Evolutionary conservation across 768 basidiomycete genomes (phyloP), one percentile per base, ranked within the genome.

Genomic region (Termitomyces sp.): DNA sequence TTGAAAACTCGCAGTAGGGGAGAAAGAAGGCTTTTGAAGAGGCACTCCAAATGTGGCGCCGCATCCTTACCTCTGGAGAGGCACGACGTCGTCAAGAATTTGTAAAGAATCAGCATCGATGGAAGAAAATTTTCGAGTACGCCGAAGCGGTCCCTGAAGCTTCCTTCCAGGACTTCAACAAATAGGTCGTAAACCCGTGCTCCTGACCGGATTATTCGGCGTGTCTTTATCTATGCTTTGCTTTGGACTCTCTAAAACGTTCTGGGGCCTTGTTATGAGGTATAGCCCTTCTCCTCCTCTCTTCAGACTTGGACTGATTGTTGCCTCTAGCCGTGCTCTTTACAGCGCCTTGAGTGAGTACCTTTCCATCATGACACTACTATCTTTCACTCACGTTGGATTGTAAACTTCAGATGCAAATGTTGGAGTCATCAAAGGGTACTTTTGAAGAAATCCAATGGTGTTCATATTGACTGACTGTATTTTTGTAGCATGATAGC

Each of bases 101-200:
- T n/a, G n/a, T n/a, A n/a, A n/a, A n/a, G n/a, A n/a, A n/a, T n/a
- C n/a, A n/a, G n/a, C n/a, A n/a, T n/a, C n/a, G n/a, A n/a, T n/a
- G n/a, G n/a, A n/a, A n/a, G n/a, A n/a, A n/a, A n/a, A n/a, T n/a
- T n/a, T n/a, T n/a, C n/a, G n/a, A n/a, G n/a, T n/a, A n/a, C n/a
- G n/a, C n/a, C n/a, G n/a, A n/a, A n/a, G n/a, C n/a, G n/a, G n/a
- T n/a, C n/a, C n/a, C n/a, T n/a, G n/a, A n/a, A n/a, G n/a, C n/a
- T n/a, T n/a, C n/a, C n/a, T n/a, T n/a, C n/a, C n/a, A n/a, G n/a
- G n/a, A n/a, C n/a, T n/a, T n/a, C n/a, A n/a, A n/a, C n/a, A n/a
- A n/a, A n/a, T n/a, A n/a, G 90, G 90, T 20, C 83, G 90, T 39
- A 90, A 87, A 63, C 89, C 90, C 0, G 82, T 92, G 26, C 82